A percentile compares a stretch with the other conserved stretches of the same genome.
phyloP scores from a whole-genome alignment of 1,139 yeast species.

The Nadsonia commutata region DNA sequence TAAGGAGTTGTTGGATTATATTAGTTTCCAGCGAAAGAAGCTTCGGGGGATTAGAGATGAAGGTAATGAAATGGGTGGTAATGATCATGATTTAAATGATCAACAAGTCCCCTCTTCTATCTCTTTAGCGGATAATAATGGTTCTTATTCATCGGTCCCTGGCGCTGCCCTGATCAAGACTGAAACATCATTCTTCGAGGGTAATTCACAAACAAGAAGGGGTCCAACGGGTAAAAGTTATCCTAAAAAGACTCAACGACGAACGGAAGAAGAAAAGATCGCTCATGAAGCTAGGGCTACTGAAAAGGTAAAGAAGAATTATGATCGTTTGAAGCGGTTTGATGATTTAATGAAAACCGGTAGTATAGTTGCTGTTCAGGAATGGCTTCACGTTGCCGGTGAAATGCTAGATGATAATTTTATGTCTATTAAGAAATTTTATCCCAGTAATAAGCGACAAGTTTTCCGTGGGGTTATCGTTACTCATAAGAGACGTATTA shows the following conservation, averaged over 20 bases:
- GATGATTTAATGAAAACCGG: slow-evolving; percentile 39
- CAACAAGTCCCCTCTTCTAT: too few relatives aligned
- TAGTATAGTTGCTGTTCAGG: slow-evolving; percentile 46
- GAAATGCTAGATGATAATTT: slow-evolving; percentile 73
- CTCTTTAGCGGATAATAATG: too few relatives aligned
- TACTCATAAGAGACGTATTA: slow-evolving; percentile 30
- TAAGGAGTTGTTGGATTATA: slow-evolving; percentile 40
- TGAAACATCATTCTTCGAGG: background rate
- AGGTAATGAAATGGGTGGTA: slow-evolving; percentile 12
- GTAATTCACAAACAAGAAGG: background rate
- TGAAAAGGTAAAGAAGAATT: slow-evolving; percentile 49
- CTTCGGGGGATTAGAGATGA: slow-evolving; percentile 15
- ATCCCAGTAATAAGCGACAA: slow-evolving; percentile 58
- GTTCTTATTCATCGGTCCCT: too few relatives aligned
- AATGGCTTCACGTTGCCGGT: slow-evolving; percentile 82
- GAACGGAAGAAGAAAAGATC: slow-evolving; percentile 29
- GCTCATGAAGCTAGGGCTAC: slow-evolving; percentile 44
- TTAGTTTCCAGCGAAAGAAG: slow-evolving; percentile 18
- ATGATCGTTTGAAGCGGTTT: slow-evolving; percentile 44
- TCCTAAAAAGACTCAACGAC: background rate
- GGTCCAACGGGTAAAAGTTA: background rate
- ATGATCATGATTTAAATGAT: too few relatives aligned
- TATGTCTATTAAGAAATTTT: slow-evolving; percentile 60
- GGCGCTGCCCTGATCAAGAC: background rate
- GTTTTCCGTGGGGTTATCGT: slow-evolving; percentile 50